A percentile compares a stretch with the other conserved stretches of the same genome.
phyloP scores from a whole-genome alignment of 2,329 filamentous ascomycete genomes.

The Beauveria brongniartii region DNA sequence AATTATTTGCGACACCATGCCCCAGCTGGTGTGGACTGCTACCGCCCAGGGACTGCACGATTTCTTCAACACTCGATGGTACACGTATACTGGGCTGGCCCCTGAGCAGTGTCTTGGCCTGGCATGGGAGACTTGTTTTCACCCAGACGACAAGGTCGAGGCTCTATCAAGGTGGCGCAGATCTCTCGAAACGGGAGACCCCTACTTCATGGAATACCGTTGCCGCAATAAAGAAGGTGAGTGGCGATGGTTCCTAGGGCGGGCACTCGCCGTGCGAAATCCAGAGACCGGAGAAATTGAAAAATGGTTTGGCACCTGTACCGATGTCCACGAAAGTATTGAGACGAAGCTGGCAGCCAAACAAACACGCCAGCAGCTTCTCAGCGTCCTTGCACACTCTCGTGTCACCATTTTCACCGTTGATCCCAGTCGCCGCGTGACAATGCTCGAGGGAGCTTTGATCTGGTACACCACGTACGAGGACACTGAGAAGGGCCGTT shows the following conservation, averaged over 20 bases:
- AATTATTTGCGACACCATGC: slow-evolving; percentile 67
- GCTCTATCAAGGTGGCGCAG: slow-evolving; percentile 50
- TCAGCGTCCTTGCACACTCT: slow-evolving; percentile 66
- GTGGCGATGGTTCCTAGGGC: slow-evolving; percentile 72
- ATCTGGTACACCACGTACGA: slow-evolving; percentile 43
- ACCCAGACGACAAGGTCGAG: slow-evolving; percentile 59
- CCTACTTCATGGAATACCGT: slow-evolving; percentile 64
- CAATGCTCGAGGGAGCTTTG: slow-evolving; percentile 61
- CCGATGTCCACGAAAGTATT: slow-evolving; percentile 69
- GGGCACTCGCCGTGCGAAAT: slow-evolving; percentile 60
- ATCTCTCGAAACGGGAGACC: slow-evolving; percentile 57
- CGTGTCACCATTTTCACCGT: slow-evolving; percentile 70
- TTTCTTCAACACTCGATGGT: slow-evolving; percentile 73
- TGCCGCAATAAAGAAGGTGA: slow-evolving; percentile 58
- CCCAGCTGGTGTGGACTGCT: slow-evolving; percentile 67
- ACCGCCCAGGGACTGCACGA: slow-evolving; percentile 57
- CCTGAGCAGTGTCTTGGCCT: slow-evolving; percentile 53
- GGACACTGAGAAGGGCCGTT: slow-evolving; percentile 32
- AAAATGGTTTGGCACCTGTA: slow-evolving; percentile 77
- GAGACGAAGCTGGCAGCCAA: slow-evolving; percentile 58
- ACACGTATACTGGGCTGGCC: slow-evolving; percentile 64
- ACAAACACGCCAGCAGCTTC: slow-evolving; percentile 59
- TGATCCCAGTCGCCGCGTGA: slow-evolving; percentile 52
- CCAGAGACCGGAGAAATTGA: slow-evolving; percentile 59
- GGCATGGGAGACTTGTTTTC: slow-evolving; percentile 57